Percentiles rank a stretch among this genome's conserved stretches.
phyloP scores from a whole-genome alignment of 305 asterid species.

The Fraxinus greggii region DNA sequence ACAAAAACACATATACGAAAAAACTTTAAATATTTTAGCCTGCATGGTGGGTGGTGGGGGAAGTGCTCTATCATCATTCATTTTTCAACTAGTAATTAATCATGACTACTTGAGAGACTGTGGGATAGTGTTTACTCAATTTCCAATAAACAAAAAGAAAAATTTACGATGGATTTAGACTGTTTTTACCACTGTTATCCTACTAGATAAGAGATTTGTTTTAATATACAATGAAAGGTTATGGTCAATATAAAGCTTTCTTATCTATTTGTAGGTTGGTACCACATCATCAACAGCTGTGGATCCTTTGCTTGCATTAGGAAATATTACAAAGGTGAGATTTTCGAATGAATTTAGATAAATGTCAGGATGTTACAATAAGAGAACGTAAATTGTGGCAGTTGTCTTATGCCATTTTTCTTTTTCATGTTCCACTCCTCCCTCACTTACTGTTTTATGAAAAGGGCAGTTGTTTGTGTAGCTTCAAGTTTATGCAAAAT shows the following conservation, averaged over 20 bases:
- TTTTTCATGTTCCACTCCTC: not conserved
- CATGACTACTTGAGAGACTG: not conserved
- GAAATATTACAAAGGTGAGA: constrained; percentile 66
- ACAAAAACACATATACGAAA: not conserved
- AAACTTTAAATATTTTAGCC: not conserved
- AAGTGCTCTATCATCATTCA: not conserved
- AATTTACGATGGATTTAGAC: not conserved
- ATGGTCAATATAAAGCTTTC: not conserved
- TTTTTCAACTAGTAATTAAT: not conserved
- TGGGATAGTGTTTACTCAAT: not conserved
- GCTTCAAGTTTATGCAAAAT: not conserved
- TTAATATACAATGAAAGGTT: not conserved
- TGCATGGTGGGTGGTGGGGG: not conserved
- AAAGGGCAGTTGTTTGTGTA: not conserved
- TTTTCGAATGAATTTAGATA: constrained; percentile 4
- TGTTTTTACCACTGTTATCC: not conserved
- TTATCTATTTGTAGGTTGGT: constrained; percentile 61
- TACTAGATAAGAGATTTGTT: not conserved
- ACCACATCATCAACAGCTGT: constrained; percentile 92
- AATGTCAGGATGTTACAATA: not conserved
- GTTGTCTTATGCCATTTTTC: not conserved
- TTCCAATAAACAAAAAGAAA: not conserved
- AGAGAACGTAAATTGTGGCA: not conserved
- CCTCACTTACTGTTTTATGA: not conserved
- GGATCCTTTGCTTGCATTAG: constrained; percentile 75